A percentile compares a stretch with the other conserved stretches of the same genome.
Evolutionary conservation across 345 rosid genomes (phyloP).

Genomic region (Turritis glabra): DNA sequence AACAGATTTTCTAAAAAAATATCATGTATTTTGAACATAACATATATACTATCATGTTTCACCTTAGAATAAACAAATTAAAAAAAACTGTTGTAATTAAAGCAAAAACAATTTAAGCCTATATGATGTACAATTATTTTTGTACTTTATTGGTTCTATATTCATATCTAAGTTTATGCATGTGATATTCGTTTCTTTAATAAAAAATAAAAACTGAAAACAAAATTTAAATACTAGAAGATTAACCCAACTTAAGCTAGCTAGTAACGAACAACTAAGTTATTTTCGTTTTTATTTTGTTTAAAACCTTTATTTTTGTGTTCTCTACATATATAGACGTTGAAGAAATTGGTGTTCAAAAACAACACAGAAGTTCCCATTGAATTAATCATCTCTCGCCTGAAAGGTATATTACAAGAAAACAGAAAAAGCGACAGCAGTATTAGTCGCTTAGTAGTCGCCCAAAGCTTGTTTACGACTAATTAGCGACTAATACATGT

Average conservation of each 20-base stretch:
- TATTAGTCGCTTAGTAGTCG: too few relatives aligned
- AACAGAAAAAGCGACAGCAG: too few relatives aligned
- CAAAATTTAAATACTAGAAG: not conserved
- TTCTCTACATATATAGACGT: not conserved
- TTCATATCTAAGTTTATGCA: not conserved
- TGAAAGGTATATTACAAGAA: not conserved
- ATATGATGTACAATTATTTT: not conserved
- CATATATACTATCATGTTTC: not conserved
- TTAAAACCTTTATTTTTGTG: not conserved
- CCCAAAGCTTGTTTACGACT: too few relatives aligned
- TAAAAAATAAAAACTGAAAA: not conserved
- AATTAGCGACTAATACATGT: too few relatives aligned
- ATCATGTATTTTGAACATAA: not conserved
- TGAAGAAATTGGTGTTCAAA: not conserved
- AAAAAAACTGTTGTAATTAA: not conserved
- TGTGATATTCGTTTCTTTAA: not conserved
- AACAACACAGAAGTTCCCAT: not conserved
- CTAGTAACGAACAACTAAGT: not conserved
- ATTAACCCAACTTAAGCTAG: not conserved
- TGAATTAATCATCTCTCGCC: not conserved
- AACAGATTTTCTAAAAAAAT: not conserved
- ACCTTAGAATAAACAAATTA: not conserved
- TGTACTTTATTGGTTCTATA: not conserved
- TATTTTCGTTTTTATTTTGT: not conserved
- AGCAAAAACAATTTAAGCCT: not conserved